Conservation (phyloP, 2,329 filamentous ascomycete species). For the Curvularia lunata region DNA sequence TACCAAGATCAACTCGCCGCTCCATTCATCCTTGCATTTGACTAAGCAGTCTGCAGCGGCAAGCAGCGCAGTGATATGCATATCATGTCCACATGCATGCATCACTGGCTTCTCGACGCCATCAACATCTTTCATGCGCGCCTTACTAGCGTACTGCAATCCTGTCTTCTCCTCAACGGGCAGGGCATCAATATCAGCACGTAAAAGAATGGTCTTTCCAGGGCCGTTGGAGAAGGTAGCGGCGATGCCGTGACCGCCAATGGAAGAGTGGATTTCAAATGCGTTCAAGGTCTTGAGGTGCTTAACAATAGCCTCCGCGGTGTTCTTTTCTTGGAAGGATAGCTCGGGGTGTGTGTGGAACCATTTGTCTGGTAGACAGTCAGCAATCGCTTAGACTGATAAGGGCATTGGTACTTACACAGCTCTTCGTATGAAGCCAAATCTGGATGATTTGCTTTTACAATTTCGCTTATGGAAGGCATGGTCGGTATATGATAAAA, state of each 20-base stretch:
- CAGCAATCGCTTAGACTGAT: neutral
- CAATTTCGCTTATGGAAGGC: conserved; percentile 38
- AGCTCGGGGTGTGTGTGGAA: conserved; percentile 47
- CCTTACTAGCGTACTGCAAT: conserved; percentile 62
- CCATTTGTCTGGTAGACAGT: conserved; percentile 36
- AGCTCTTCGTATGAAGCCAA: conserved; percentile 42
- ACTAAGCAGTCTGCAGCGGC: conserved; percentile 61
- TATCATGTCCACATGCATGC: conserved; percentile 71
- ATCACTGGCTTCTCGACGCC: conserved; percentile 64
- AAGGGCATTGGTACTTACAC: conserved; percentile 26
- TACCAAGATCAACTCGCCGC: conserved; percentile 66
- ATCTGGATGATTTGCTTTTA: conserved; percentile 34
- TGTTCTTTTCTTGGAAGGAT: conserved; percentile 45
- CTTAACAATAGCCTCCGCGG: conserved; percentile 38
- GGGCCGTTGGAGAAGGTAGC: conserved; percentile 63
- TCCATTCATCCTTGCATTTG: conserved; percentile 58
- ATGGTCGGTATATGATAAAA: conserved; percentile 21
- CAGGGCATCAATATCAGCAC: conserved; percentile 68
- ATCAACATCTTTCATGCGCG: conserved; percentile 53
- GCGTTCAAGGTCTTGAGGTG: conserved; percentile 37
- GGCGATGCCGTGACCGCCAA: conserved; percentile 66
- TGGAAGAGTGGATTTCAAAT: conserved; percentile 57
- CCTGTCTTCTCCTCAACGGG: conserved; percentile 64
- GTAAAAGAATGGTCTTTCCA: conserved; percentile 63
- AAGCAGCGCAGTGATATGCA: conserved; percentile 66